A percentile compares a stretch with the other conserved stretches of the same genome.
Evolutionary conservation across 768 basidiomycete species (phyloP).

Genomic region (Serendipita vermifera): DNA sequence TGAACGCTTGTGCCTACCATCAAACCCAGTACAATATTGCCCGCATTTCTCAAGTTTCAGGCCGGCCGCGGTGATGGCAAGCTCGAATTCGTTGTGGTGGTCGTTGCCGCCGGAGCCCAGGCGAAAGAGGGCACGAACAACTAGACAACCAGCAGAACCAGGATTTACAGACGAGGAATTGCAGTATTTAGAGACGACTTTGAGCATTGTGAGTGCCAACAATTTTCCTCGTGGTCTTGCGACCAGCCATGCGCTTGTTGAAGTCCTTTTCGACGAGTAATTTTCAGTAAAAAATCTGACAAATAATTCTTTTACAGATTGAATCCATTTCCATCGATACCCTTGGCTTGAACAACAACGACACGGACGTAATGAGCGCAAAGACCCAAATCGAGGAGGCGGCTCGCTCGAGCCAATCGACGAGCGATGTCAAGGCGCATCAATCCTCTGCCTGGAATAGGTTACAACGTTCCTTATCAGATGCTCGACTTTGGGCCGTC

Average conservation of each 20-base stretch:
- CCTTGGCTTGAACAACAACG: not conserved
- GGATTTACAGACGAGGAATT: slow-evolving; percentile 7
- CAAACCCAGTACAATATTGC: too few relatives aligned
- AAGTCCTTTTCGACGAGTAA: too few relatives aligned
- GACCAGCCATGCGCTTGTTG: too few relatives aligned
- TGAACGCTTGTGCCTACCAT: too few relatives aligned
- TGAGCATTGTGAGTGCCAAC: not conserved
- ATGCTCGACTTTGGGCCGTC: slow-evolving; percentile 5
- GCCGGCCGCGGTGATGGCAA: too few relatives aligned
- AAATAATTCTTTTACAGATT: too few relatives aligned
- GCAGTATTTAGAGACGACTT: not conserved
- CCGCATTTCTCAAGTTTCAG: too few relatives aligned
- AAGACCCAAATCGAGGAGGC: not conserved
- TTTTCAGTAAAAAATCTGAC: too few relatives aligned
- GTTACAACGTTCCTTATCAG: not conserved
- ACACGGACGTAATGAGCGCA: not conserved
- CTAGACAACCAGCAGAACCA: slow-evolving; percentile 1
- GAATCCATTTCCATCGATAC: slow-evolving; percentile 1
- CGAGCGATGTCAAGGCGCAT: too few relatives aligned
- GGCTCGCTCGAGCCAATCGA: slow-evolving; percentile 7
- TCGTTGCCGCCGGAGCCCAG: not conserved
- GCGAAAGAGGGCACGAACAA: too few relatives aligned
- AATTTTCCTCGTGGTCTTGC: too few relatives aligned
- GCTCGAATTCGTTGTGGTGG: not conserved
- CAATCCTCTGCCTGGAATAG: not conserved